Conservation (phyloP, 1,139 yeast species). For the Zygosaccharomyces sapae region DNA sequence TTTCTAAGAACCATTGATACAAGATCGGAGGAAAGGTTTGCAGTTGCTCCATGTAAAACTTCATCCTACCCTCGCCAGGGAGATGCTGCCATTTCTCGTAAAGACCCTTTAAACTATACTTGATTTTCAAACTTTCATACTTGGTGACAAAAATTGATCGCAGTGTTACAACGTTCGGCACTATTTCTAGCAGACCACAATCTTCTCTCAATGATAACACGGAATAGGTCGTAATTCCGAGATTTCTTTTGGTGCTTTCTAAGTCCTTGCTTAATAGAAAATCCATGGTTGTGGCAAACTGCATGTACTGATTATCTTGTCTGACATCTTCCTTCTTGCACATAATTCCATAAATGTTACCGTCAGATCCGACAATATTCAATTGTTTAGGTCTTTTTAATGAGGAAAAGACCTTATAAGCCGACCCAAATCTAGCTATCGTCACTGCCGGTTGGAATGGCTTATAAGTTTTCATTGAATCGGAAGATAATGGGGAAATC, state of each 20-base stretch:
- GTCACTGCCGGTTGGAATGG: slow-evolving; percentile 58
- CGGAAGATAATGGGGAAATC: slow-evolving; percentile 50
- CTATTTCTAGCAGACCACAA: slow-evolving; percentile 92
- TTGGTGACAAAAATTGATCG: slow-evolving; percentile 56
- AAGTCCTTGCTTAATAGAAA: slow-evolving; percentile 60
- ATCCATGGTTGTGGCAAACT: slow-evolving; percentile 84
- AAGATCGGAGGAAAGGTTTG: slow-evolving; percentile 67
- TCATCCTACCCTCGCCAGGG: slow-evolving; percentile 30
- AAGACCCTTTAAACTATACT: slow-evolving; percentile 28
- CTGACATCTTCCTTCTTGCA: slow-evolving; percentile 91
- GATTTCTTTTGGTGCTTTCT: slow-evolving; percentile 68
- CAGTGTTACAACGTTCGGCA: slow-evolving; percentile 76
- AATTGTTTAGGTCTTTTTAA: slow-evolving; percentile 84
- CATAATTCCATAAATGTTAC: slow-evolving; percentile 62
- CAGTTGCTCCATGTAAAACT: slow-evolving; percentile 33
- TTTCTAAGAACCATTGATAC: slow-evolving; percentile 82
- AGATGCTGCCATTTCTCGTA: slow-evolving; percentile 32
- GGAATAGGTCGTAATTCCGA: slow-evolving; percentile 75
- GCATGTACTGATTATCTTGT: slow-evolving; percentile 93
- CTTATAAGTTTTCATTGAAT: slow-evolving; percentile 42
- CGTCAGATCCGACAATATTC: slow-evolving; percentile 74
- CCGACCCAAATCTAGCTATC: slow-evolving; percentile 49
- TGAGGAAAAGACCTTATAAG: slow-evolving; percentile 61
- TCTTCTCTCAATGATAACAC: slow-evolving; percentile 85
- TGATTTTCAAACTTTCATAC: slow-evolving; percentile 41